These are phyloP conservation scores for Zostera marina DNA, from an alignment of 116 monocot genomes.

Conservation along the genomic window DNA sequence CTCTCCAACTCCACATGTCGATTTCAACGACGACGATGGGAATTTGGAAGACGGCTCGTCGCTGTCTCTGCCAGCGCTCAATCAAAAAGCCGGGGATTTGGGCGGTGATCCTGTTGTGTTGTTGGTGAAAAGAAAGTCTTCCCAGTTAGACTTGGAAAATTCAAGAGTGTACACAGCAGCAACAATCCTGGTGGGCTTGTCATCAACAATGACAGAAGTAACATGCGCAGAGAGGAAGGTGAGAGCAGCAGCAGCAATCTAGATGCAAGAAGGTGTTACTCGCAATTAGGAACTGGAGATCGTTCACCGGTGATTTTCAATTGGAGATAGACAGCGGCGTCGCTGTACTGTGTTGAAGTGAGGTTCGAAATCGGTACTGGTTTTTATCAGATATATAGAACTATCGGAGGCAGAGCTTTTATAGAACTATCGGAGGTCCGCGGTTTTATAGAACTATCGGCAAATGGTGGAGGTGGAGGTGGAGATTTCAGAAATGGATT, in stretches of 20 bases:
- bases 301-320: too few species aligned
- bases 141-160: slow-evolving; percentile 55
- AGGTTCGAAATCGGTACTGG: too few species aligned
- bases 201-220: neutral
- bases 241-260: slow-evolving; percentile 57
- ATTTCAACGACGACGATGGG: slow-evolving; percentile 22
- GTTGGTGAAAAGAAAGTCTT: slow-evolving; percentile 39
- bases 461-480: too few species aligned
- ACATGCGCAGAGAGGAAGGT: slow-evolving; percentile 26
- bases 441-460: too few species aligned
- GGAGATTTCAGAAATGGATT: too few species aligned
- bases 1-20: slow-evolving; percentile 65
- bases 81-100: slow-evolving; percentile 5
- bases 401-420: too few species aligned
- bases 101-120: slow-evolving; percentile 4
- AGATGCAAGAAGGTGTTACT: slow-evolving; percentile 64
- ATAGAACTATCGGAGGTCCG: too few species aligned
- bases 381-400: too few species aligned
- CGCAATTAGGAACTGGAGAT: too few species aligned
- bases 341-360: too few species aligned
- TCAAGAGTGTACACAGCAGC: slow-evolving; percentile 16
- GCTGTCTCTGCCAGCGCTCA: neutral
- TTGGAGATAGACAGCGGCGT: too few species aligned
- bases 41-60: slow-evolving; percentile 13
- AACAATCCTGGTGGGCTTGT: slow-evolving; percentile 2